Conservation (phyloP, 2,329 filamentous ascomycete genomes). For the Microcyclosporella mali region DNA sequence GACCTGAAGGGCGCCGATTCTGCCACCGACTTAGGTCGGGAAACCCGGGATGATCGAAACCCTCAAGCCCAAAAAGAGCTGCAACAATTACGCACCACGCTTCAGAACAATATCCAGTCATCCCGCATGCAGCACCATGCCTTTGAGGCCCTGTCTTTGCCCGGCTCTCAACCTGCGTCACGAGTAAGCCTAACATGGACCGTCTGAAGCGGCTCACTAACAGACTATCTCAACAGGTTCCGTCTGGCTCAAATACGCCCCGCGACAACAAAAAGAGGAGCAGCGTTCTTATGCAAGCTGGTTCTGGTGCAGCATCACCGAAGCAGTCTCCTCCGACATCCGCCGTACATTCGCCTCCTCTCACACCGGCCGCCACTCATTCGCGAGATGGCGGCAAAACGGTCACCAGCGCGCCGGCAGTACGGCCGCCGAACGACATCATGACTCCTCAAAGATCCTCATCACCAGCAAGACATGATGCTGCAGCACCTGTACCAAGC, state of each 20-base stretch:
- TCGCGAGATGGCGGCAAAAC: constrained; percentile 47
- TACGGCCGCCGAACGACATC: constrained; percentile 42
- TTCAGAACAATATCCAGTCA: constrained; percentile 75
- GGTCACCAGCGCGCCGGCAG: constrained; percentile 24
- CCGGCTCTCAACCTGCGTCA: constrained; percentile 75
- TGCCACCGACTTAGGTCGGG: constrained; percentile 7
- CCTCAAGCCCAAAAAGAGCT: constrained; percentile 47
- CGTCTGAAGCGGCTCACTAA: constrained; percentile 16
- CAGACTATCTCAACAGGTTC: constrained; percentile 32
- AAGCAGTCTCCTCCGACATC: constrained; percentile 61
- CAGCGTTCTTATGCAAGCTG: constrained; percentile 40
- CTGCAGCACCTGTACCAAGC: constrained; percentile 34
- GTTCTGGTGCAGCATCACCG: constrained; percentile 47
- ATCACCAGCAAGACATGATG: constrained; percentile 29
- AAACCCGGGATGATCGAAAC: constrained; percentile 24
- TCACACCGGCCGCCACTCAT: constrained; percentile 76
- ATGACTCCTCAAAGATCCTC: constrained; percentile 58
- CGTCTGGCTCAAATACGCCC: constrained; percentile 42
- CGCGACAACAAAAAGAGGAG: constrained; percentile 15
- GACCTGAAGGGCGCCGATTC: constrained; percentile 8
- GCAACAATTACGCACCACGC: constrained; percentile 62
- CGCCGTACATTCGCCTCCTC: constrained; percentile 76
- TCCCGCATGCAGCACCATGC: constrained; percentile 77
- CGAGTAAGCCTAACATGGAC: constrained; percentile 55
- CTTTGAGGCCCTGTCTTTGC: constrained; percentile 86